A percentile compares a stretch with the other conserved stretches of the same genome.
These are phyloP conservation scores for Pachysandra terminalis DNA, from an alignment of 164 flowering plant genomes.

Conservation along the genomic window DNA sequence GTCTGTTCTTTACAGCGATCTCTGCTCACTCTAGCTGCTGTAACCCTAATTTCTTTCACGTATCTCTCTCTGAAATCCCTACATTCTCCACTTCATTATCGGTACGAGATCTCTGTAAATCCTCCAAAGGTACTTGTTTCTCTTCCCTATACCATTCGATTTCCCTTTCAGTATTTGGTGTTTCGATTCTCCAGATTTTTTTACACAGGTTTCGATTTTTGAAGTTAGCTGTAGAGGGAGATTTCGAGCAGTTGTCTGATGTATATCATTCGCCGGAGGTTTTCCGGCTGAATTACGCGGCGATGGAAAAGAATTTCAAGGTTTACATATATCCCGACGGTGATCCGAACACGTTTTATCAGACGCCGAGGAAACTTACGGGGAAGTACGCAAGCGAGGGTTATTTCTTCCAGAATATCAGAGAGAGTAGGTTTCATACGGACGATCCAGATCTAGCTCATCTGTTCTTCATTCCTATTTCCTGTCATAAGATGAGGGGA, in stretches of 20 bases:
- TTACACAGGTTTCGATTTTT: constrained; percentile 20
- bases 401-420: constrained; percentile 87
- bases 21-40: constrained; percentile 51
- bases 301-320: constrained; percentile 82
- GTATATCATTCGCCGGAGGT: constrained; percentile 64
- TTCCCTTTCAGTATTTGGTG: background rate
- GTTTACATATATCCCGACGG: constrained; percentile 92
- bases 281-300: constrained; percentile 58
- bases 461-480: constrained; percentile 89
- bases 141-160: background rate
- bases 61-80: constrained; percentile 59
- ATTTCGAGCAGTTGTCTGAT: constrained; percentile 24
- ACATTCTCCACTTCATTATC: constrained; percentile 25
- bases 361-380: constrained; percentile 93
- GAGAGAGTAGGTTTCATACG: constrained; percentile 79
- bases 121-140: constrained; percentile 15
- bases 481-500: constrained; percentile 98
- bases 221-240: constrained; percentile 25
- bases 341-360: constrained; percentile 83
- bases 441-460: constrained; percentile 82
- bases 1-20: constrained; percentile 46
- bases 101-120: constrained; percentile 14
- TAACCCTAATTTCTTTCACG: constrained; percentile 61
- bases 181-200: constrained; percentile 4
- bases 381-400: constrained; percentile 98